Conservation (phyloP, 2,329 filamentous ascomycete genomes). For the Diaporthe eres region DNA sequence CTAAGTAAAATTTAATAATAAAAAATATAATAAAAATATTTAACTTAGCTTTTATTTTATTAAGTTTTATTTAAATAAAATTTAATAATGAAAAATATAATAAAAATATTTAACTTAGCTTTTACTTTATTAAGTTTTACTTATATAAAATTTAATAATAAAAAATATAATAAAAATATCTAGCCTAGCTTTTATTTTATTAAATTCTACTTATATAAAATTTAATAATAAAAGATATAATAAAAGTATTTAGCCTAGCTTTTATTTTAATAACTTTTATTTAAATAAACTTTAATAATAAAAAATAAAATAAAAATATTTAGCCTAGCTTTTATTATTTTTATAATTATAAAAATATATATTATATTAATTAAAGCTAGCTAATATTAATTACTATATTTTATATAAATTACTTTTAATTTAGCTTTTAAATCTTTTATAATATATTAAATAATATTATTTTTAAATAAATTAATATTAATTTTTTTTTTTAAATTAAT, state of each 20-base stretch:
- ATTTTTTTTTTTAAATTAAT: neutral
- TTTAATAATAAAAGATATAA: no score
- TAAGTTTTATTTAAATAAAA: neutral
- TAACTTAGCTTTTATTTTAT: neutral
- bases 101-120: neutral
- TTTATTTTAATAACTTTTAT: no score
- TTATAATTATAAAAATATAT: no score
- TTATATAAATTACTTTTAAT: neutral
- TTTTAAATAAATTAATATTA: neutral
- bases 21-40: neutral
- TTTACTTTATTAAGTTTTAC: neutral
- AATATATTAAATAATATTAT: neutral
- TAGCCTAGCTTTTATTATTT: no score
- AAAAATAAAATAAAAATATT: no score
- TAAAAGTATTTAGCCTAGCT: no score
- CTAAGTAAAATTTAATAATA: no score
- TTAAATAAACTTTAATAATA: neutral
- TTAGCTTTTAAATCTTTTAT: neutral
- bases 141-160: neutral
- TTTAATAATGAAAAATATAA: neutral
- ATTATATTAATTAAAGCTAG: neutral
- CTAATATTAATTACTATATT: neutral
- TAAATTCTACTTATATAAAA: no score
- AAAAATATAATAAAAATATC: neutral
- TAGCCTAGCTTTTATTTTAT: neutral